These are phyloP conservation scores for Scenedesmus sp. DNA, from an alignment of 163 green algal species.

Conservation along the genomic window DNA sequence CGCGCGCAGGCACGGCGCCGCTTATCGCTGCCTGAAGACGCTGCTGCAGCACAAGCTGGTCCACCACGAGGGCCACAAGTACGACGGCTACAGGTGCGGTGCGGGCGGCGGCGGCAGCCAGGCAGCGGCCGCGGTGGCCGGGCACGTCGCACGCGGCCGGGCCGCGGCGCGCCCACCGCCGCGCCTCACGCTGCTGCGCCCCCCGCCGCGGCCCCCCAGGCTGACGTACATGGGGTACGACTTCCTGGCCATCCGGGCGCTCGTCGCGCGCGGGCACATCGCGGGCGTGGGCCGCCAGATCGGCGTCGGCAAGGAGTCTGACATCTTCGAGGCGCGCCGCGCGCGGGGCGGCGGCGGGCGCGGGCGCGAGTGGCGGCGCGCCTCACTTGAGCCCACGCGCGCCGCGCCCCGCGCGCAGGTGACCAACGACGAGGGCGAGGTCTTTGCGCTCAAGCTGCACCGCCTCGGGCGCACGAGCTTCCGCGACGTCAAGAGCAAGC, in stretches of 20 bases:
- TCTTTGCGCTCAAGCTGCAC: slow-evolving; percentile 97
- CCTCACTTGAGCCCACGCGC: no score
- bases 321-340: slow-evolving; percentile 92
- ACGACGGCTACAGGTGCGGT: slow-evolving; percentile 88
- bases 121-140: no score
- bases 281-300: slow-evolving; percentile 91
- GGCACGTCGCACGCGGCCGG: no score
- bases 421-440: slow-evolving; percentile 87
- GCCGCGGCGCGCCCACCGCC: no score
- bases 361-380: not conserved
- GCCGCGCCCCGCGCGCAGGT: slow-evolving; percentile 55
- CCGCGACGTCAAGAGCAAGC: slow-evolving; percentile 95
- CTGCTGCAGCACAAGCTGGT: slow-evolving; percentile 97
- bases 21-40: slow-evolving; percentile 83
- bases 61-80: slow-evolving; percentile 94
- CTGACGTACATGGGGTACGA: slow-evolving; percentile 98
- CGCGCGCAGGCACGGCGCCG: slow-evolving; percentile 79
- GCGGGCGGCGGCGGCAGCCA: no score
- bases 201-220: slow-evolving; percentile 35
- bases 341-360: not conserved
- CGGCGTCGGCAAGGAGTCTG: slow-evolving; percentile 98
- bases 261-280: slow-evolving; percentile 87
- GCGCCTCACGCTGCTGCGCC: not conserved
- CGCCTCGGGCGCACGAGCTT: slow-evolving; percentile 97
- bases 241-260: slow-evolving; percentile 94